phyloP scores from a whole-genome alignment of 352 stramenopile species.

The Peronospora farinosa region DNA sequence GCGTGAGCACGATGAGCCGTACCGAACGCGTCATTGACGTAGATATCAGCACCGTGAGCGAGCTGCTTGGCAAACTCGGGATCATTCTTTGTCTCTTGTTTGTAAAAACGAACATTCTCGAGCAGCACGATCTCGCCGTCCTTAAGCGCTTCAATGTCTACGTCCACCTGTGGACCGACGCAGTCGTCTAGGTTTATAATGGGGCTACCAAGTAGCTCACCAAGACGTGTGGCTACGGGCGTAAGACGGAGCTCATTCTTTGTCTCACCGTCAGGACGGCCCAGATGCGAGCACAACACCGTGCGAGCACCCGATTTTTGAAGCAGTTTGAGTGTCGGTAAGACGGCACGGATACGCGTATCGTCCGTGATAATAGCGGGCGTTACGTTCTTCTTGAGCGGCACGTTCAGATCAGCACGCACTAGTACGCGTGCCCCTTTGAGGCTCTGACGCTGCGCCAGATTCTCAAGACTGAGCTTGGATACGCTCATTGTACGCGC shows the following conservation, averaged over 20 bases:
- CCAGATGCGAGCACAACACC: constrained; percentile 94
- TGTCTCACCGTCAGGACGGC: constrained; percentile 91
- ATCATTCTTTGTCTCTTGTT: constrained; percentile 96
- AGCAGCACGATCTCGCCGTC: constrained; percentile 91
- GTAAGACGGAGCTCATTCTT: constrained; percentile 79
- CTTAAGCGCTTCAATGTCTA: constrained; percentile 67
- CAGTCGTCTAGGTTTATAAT: constrained; percentile 93
- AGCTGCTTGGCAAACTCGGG: constrained; percentile 91
- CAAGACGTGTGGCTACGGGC: constrained; percentile 90
- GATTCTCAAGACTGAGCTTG: constrained; percentile 68
- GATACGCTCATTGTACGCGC: constrained; percentile 37
- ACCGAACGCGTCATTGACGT: constrained; percentile 98
- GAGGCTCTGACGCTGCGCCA: constrained; percentile 60
- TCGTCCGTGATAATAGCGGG: constrained; percentile 94
- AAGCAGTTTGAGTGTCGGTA: constrained; percentile 91
- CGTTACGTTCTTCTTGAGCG: constrained; percentile 87
- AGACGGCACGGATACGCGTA: constrained; percentile 91
- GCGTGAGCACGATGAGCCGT: constrained; percentile 96
- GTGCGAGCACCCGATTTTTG: constrained; percentile 93
- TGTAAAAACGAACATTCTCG: constrained; percentile 96
- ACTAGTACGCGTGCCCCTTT: constrained; percentile 96
- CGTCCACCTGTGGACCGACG: constrained; percentile 88
- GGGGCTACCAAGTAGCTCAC: constrained; percentile 87
- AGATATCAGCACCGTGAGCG: constrained; percentile 90
- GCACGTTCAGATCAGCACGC: constrained; percentile 98